Conservation (phyloP, 2,329 filamentous ascomycete genomes). For the Hortaea sp. region DNA sequence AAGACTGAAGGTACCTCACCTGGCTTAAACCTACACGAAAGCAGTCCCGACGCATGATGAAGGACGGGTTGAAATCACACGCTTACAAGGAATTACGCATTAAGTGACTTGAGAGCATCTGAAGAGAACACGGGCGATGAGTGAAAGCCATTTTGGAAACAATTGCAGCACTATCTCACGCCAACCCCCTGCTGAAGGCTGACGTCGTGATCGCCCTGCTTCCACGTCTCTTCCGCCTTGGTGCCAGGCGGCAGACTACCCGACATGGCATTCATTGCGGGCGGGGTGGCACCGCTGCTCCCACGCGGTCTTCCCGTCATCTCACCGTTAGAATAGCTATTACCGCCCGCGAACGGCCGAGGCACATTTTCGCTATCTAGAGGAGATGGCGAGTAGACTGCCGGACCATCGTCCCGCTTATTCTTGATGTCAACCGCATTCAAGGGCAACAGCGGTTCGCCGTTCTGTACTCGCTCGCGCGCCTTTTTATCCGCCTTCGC, state of each 20-base stretch:
- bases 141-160: too few species aligned
- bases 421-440: conserved; percentile 25
- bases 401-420: conserved; percentile 18
- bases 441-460: conserved; percentile 58
- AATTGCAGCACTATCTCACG: neutral
- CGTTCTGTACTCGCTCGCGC: conserved; percentile 49
- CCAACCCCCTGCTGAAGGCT: neutral
- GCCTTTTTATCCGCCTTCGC: conserved; percentile 80
- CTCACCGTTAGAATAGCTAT: conserved; percentile 21
- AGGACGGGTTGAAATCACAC: too few species aligned
- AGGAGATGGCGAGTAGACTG: conserved; percentile 10
- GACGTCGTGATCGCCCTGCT: conserved; percentile 36
- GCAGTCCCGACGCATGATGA: too few species aligned
- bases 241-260: conserved; percentile 60
- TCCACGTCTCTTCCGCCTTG: conserved; percentile 80
- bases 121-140: too few species aligned
- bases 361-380: neutral
- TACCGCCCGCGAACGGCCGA: conserved; percentile 10
- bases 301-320: conserved; percentile 3
- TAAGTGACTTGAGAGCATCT: too few species aligned
- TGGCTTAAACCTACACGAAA: too few species aligned
- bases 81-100: too few species aligned
- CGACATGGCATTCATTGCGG: conserved; percentile 11
- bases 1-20: too few species aligned
- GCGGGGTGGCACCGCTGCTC: conserved; percentile 2